Conservation (phyloP, 768 basidiomycete genomes). For the Suillus plorans region DNA sequence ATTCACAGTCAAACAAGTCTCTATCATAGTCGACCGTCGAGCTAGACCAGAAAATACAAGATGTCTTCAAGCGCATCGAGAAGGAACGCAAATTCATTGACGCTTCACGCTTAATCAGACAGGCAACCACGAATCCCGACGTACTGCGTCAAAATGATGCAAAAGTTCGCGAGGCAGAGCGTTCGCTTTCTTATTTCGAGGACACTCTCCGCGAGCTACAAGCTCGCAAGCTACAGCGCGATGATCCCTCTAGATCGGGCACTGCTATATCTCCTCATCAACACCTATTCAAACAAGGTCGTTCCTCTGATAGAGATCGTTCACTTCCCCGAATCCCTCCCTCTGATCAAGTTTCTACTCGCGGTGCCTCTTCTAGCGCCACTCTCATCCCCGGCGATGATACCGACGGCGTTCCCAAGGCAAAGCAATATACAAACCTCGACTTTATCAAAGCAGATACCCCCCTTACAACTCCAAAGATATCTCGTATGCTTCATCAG, state of each 20-base stretch:
- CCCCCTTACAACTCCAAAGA: constrained; percentile 93
- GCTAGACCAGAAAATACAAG: constrained; percentile 92
- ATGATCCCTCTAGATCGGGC: constrained; percentile 55
- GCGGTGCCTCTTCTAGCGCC: constrained; percentile 38
- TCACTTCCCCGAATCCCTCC: constrained; percentile 49
- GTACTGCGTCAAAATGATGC: constrained; percentile 79
- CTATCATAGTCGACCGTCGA: constrained; percentile 39
- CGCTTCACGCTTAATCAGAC: constrained; percentile 72
- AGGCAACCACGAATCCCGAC: constrained; percentile 85
- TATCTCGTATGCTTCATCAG: constrained; percentile 96
- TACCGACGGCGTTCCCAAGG: constrained; percentile 41
- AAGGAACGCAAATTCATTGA: constrained; percentile 93
- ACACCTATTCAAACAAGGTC: constrained; percentile 18
- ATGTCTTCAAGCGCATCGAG: constrained; percentile 86
- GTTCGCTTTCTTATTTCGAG: constrained; percentile 84
- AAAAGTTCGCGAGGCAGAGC: constrained; percentile 85
- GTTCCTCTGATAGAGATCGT: constrained; percentile 31
- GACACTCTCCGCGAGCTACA: constrained; percentile 82
- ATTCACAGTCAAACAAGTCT: constrained; percentile 7
- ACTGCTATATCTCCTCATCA: constrained; percentile 32
- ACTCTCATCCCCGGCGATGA: constrained; percentile 36
- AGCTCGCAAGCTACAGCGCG: constrained; percentile 64
- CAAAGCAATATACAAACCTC: constrained; percentile 76
- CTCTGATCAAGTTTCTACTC: constrained; percentile 43
- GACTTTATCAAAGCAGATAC: constrained; percentile 98